Evolutionary conservation across 2,329 filamentous ascomycete species (phyloP).

Genomic region (Venturia aucupariae): DNA sequence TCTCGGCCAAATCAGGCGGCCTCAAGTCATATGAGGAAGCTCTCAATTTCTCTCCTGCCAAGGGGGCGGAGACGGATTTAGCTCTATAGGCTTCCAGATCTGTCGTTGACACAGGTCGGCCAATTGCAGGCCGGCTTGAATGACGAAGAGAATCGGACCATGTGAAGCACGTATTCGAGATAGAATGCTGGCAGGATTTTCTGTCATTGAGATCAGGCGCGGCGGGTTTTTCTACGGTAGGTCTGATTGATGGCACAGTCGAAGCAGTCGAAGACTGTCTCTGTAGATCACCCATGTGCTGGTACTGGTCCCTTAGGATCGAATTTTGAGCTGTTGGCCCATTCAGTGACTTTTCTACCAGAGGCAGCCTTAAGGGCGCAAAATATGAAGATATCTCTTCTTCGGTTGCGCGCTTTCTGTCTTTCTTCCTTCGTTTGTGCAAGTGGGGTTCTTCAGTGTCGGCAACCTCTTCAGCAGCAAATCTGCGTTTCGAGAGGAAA

Average conservation of each 20-base stretch:
- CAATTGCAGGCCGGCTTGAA: slow-evolving; percentile 17
- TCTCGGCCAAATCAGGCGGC: background rate
- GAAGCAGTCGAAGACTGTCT: background rate
- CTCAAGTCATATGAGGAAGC: background rate
- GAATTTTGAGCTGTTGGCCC: slow-evolving; percentile 16
- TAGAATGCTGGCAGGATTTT: slow-evolving; percentile 16
- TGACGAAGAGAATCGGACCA: slow-evolving; percentile 33
- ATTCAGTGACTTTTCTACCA: slow-evolving; percentile 22
- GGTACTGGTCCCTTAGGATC: background rate
- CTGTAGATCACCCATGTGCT: background rate
- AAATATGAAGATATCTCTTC: slow-evolving; percentile 40
- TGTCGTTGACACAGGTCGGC: background rate
- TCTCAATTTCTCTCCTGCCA: background rate
- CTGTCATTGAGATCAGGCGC: slow-evolving; percentile 18
- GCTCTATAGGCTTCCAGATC: background rate
- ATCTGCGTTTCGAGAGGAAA: slow-evolving; percentile 34
- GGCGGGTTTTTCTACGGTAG: slow-evolving; percentile 26
- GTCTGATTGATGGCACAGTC: slow-evolving; percentile 16
- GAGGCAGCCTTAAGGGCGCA: slow-evolving; percentile 22
- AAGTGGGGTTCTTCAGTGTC: slow-evolving; percentile 20
- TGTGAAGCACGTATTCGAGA: slow-evolving; percentile 27
- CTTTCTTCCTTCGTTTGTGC: slow-evolving; percentile 27
- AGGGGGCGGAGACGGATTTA: background rate
- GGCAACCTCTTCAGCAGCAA: slow-evolving; percentile 21
- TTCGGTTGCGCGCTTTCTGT: slow-evolving; percentile 25